Base-by-base conservation (phyloP, 768 basidiomycete species). In the Daedalea quercina region DNA sequence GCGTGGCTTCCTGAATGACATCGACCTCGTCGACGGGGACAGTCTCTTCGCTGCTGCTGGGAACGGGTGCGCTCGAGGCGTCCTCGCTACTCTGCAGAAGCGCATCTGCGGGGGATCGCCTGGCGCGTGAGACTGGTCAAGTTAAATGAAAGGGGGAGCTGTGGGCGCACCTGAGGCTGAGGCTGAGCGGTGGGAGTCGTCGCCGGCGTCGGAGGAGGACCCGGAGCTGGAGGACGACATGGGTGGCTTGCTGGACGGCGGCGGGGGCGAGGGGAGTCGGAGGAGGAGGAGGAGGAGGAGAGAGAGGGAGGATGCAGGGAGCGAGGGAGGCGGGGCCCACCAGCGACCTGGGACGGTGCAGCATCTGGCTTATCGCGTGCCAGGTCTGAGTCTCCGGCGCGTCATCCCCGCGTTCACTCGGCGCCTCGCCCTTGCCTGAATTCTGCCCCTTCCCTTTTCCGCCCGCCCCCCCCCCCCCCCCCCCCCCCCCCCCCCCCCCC, bases 51-150 rank as follows among this genome's bases (percentile, higher is more conserved):
- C 28, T 31, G 28, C 28, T 31, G 28, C 28, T 31, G 28, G 28
- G 28, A 31, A 31, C 55, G 53, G 40, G 58, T 34, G 58, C 55
- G 26, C 58, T 53, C 25, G 58, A 59, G 47, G 51, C 52, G 37
- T 9, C 22, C 47, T 31, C 28, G 28, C 31, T 49, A 52, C 43
- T 59, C 51, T 35, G 34, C 17, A 44, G 42, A 31, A 54, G 51
- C 54, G 57, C 44, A 41, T 59, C 58, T 31, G 54, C 13, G 31
- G 57, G 52, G 41, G 53, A 48, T 20, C 54, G 54, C 44, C 50
- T 50, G 31, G 52, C 49, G 3, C 45, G 34, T 19, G 58, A 54
- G 54, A 55, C 51, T 13, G 42, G 13, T 22, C 28, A 26, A 23
- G 35, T 44, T 25, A 35, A 33, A 24, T 40, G 48, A 37, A 17